Evolutionary conservation across 495 filamentous ascomycete species (phyloP), one percentile per base, ranked within the genome.

Genomic region (Bombardia bombarda): DNA sequence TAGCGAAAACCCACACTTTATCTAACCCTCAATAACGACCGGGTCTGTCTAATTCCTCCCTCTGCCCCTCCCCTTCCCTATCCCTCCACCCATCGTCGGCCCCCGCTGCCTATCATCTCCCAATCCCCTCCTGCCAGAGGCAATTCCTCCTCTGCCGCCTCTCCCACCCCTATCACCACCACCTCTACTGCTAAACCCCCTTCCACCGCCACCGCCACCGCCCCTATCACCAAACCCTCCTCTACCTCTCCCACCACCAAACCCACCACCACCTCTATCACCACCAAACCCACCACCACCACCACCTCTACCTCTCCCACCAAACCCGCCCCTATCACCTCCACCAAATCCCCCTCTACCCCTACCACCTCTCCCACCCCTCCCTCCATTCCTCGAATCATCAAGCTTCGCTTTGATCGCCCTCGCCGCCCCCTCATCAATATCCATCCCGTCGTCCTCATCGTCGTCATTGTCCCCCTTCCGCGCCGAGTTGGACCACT

Each of bases 401-500:
- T n/a, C 47, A 40, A 23, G 46, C 50, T 32, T 68, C 16, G 65
- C 61, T 41, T 70, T 61, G 41, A 72, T 70, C 44, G 72, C 72
- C 44, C 70, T 67, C 7, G 58, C 63, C 36, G 68, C 61, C 16
- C 49, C 32, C 23, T 56, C 53, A 33, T 57, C 65, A 10, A 75
- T 53, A 23, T 76, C 73, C 42, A 71, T 79, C 43, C 80, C 80
- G 53, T 86, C 85, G 17, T 86, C 83, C 74, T 87, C 88, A 34
- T 79, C 83, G 31, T 65, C 66, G 34, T 75, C 69, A 38, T 68
- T 70, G 26, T 74, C 76, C 13, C 79, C 77, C 19, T 74, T 69
- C 42, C 74, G 75, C 40, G 74, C 71, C n/a, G n/a, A n/a, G 20
- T 74, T 66, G 13, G 73, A 79, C 68, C 95, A 94, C 74, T 93